Conservation (phyloP, 2,329 filamentous ascomycete genomes). For the Grosmannia penicillata region DNA sequence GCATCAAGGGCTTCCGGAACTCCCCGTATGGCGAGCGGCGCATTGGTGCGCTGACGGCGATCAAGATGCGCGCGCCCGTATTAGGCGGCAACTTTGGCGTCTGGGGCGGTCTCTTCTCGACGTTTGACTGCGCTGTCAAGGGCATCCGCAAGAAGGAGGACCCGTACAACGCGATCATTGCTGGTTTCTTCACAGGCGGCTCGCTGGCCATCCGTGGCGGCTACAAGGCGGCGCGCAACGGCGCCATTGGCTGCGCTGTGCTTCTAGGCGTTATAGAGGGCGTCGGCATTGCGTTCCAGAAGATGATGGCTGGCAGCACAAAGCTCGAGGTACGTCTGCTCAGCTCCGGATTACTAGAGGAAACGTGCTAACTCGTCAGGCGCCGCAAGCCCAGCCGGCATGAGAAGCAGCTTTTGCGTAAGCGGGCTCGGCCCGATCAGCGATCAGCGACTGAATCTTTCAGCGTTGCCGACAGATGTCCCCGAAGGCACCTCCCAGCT, state of each 20-base stretch:
- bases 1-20: conserved; percentile 87
- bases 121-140: conserved; percentile 94
- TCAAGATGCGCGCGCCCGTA: conserved; percentile 93
- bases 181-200: conserved; percentile 92
- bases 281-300: conserved; percentile 88
- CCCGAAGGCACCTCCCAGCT: too few species aligned
- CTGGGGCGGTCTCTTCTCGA: conserved; percentile 92
- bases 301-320: conserved; percentile 84
- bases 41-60: conserved; percentile 89
- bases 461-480: too few species aligned
- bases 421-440: too few species aligned
- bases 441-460: too few species aligned
- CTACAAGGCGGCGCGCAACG: conserved; percentile 81
- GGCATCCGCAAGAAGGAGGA: conserved; percentile 92
- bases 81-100: conserved; percentile 96
- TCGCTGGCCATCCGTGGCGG: conserved; percentile 84
- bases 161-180: conserved; percentile 94
- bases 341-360: too few species aligned
- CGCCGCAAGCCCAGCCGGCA: too few species aligned
- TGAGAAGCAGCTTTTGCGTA: too few species aligned
- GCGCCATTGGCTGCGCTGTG: conserved; percentile 89
- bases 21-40: conserved; percentile 84
- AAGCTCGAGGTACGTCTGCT: conserved; percentile 50
- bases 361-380: too few species aligned
- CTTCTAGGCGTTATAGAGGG: conserved; percentile 93